Evolutionary conservation across 768 basidiomycete genomes (phyloP).

Genomic region (Amanita brunnescens): DNA sequence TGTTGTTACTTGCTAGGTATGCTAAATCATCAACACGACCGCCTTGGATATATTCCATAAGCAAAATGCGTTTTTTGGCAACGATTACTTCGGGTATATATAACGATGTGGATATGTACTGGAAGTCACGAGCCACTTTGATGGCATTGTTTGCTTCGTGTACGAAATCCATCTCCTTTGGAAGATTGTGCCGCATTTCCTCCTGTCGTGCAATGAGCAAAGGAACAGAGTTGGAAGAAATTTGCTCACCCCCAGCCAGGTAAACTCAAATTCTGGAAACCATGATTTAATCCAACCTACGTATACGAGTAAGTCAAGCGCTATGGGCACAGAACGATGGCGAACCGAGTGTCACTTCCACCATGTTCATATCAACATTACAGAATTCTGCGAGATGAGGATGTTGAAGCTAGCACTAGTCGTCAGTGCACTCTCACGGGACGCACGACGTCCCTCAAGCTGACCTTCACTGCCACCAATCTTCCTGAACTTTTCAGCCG

Average conservation of each 20-base stretch:
- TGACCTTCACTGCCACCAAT: constrained; percentile 80
- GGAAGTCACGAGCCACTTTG: constrained; percentile 65
- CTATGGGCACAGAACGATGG: neutral
- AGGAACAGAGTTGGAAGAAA: neutral
- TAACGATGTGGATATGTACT: constrained; percentile 60
- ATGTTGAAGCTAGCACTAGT: constrained; percentile 64
- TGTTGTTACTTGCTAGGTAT: constrained; percentile 72
- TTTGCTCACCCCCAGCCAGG: constrained; percentile 66
- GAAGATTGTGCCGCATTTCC: constrained; percentile 90
- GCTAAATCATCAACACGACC: constrained; percentile 81
- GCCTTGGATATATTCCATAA: constrained; percentile 94
- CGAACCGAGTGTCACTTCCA: constrained; percentile 62
- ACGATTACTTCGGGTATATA: constrained; percentile 82
- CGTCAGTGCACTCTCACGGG: neutral
- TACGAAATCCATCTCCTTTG: constrained; percentile 91
- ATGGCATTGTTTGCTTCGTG: constrained; percentile 84
- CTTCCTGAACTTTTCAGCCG: constrained; percentile 60
- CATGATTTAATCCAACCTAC: constrained; percentile 79
- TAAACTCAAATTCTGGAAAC: constrained; percentile 95
- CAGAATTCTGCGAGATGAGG: constrained; percentile 90
- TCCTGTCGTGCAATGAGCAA: constrained; percentile 48
- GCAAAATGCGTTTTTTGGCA: constrained; percentile 75
- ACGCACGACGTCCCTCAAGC: constrained; percentile 6
- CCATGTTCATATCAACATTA: constrained; percentile 84
- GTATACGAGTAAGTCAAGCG: constrained; percentile 3